phyloP scores from a whole-genome alignment of 164 flowering plant species.

The Chloranthus sessilifolius region DNA sequence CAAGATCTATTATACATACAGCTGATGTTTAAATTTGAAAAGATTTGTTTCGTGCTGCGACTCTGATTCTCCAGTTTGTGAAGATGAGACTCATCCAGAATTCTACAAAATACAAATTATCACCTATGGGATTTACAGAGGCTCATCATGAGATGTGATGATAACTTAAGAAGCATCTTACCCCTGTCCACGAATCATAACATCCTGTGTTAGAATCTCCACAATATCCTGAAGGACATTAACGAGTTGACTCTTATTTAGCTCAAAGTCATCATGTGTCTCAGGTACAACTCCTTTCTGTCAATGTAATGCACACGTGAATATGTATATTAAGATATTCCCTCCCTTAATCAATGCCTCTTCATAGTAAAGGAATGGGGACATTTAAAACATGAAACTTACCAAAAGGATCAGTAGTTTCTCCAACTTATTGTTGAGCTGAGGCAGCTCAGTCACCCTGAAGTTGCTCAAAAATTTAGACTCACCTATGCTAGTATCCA shows the following conservation, averaged over 20 bases:
- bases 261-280: conserved; percentile 35
- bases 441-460: conserved; percentile 70
- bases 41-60: conserved; percentile 49
- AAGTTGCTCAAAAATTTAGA: conserved; percentile 51
- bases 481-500: conserved; percentile 44
- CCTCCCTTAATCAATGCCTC: no score
- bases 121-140: not conserved
- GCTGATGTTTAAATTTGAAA: conserved; percentile 52
- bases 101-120: conserved; percentile 28
- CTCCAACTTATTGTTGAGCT: conserved; percentile 72
- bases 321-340: no score
- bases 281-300: conserved; percentile 62
- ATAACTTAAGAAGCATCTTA: no score
- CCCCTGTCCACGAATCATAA: conserved; percentile 70
- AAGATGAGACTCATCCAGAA: conserved; percentile 34
- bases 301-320: conserved; percentile 14
- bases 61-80: conserved; percentile 9
- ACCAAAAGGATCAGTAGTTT: conserved; percentile 72
- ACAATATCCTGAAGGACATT: conserved; percentile 89
- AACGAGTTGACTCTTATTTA: conserved; percentile 45
- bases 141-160: no score
- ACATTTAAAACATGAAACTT: conserved; percentile 13
- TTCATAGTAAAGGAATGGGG: not conserved
- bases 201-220: conserved; percentile 82
- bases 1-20: conserved; percentile 41